Percentiles rank a stretch among this genome's conserved stretches.
These are phyloP conservation scores for Apiospora marii DNA, from an alignment of 2,329 filamentous ascomycete genomes.

Conservation along the genomic window DNA sequence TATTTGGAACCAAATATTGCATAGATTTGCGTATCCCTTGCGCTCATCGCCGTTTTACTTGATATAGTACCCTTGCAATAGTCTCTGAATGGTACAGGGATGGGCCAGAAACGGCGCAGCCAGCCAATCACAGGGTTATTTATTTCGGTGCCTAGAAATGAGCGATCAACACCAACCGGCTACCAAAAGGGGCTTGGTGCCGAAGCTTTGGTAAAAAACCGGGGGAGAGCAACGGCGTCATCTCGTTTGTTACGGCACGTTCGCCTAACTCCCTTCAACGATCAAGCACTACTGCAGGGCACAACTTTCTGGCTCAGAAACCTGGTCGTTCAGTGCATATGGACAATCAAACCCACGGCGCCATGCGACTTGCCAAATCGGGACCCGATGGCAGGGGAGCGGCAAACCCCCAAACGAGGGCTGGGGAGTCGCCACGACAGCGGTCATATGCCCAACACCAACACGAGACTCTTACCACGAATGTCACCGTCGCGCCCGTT, in stretches of 20 bases:
- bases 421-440: neutral
- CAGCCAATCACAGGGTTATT: neutral
- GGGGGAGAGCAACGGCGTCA: neutral
- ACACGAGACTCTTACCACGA: neutral
- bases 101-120: neutral
- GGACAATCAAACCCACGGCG: neutral
- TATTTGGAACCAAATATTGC: neutral
- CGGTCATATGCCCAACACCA: neutral
- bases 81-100: neutral
- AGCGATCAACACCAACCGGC: neutral
- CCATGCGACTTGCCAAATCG: constrained; percentile 15
- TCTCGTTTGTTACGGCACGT: neutral
- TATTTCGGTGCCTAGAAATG: constrained; percentile 14
- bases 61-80: neutral
- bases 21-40: neutral
- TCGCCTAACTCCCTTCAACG: neutral
- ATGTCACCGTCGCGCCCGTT: neutral
- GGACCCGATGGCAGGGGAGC: neutral
- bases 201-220: neutral
- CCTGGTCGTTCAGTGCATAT: constrained; percentile 17
- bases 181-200: neutral
- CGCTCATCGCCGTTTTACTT: neutral
- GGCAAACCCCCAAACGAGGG: neutral
- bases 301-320: neutral
- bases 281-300: constrained; percentile 13